phyloP scores from a whole-genome alignment of 208 protist genomes.

The Trypanosoma theileri region DNA sequence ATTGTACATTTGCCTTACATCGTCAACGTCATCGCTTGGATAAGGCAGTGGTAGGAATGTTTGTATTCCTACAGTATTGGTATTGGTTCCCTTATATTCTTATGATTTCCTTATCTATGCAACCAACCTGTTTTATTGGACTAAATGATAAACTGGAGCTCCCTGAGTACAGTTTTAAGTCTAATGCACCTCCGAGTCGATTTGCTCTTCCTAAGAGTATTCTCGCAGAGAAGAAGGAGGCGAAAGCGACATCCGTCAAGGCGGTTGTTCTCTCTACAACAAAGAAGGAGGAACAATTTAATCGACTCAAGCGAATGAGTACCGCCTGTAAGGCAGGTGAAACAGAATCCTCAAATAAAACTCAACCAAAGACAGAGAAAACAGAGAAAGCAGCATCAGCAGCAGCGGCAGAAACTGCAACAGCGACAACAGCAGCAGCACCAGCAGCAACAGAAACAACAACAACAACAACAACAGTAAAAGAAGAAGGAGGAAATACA shows the following conservation, averaged over 20 bases:
- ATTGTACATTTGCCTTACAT: slow-evolving; percentile 96
- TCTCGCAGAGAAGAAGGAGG: slow-evolving; percentile 86
- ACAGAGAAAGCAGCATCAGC: background rate
- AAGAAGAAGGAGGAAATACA: slow-evolving; percentile 4
- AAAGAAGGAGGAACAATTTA: slow-evolving; percentile 79
- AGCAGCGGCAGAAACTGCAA: slow-evolving; percentile 7
- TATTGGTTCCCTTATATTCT: slow-evolving; percentile 99
- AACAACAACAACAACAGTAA: background rate
- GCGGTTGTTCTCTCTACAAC: slow-evolving; percentile 88
- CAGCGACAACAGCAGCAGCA: background rate
- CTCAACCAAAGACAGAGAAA: background rate
- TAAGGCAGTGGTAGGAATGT: slow-evolving; percentile 96
- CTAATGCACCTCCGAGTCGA: slow-evolving; percentile 89
- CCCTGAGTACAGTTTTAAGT: slow-evolving; percentile 92
- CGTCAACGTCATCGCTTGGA: slow-evolving; percentile 93
- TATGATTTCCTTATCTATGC: slow-evolving; percentile 96
- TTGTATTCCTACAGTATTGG: slow-evolving; percentile 99
- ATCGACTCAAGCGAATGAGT: slow-evolving; percentile 50
- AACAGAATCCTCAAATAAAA: slow-evolving; percentile 6
- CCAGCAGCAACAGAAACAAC: slow-evolving; percentile 10
- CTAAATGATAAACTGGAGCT: slow-evolving; percentile 97
- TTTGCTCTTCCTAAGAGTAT: slow-evolving; percentile 92
- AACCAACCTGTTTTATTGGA: slow-evolving; percentile 97
- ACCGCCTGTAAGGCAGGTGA: slow-evolving; percentile 11
- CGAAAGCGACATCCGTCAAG: slow-evolving; percentile 54